Evolutionary conservation across 2,329 filamentous ascomycete genomes (phyloP).

Genomic region (Penicillium expansum): DNA sequence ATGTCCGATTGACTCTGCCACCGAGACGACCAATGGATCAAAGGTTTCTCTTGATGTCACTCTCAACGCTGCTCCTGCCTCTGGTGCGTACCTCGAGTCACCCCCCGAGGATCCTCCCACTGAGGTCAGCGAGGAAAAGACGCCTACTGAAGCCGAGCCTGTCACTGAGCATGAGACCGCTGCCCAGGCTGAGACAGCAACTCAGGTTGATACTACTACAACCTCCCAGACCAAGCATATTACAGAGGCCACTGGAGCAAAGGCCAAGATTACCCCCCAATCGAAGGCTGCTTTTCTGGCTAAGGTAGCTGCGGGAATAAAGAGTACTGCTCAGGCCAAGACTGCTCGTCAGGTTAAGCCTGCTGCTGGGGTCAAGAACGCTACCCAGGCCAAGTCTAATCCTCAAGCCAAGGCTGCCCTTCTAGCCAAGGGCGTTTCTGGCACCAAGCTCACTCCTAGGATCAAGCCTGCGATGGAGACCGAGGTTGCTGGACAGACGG

Average conservation of each 20-base stretch:
- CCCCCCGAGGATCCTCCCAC: neutral
- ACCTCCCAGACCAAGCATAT: neutral
- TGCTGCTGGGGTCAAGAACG: neutral
- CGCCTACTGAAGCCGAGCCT: neutral
- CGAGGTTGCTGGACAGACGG: neutral
- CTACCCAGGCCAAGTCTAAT: neutral
- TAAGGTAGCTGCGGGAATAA: neutral
- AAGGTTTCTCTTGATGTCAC: neutral
- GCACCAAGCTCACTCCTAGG: neutral
- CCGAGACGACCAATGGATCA: neutral
- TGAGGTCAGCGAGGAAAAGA: neutral
- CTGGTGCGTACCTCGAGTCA: neutral
- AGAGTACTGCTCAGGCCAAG: neutral
- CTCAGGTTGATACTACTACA: too few species aligned
- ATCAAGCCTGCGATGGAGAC: neutral
- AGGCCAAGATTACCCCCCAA: neutral
- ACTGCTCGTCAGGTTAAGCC: neutral
- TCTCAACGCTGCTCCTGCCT: neutral
- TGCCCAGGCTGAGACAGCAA: neutral
- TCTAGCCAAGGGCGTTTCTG: neutral
- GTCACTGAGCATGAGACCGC: neutral
- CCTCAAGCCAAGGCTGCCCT: neutral
- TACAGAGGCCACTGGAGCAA: neutral
- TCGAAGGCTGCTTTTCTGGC: neutral
- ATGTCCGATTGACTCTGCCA: neutral